Evolutionary conservation across 768 basidiomycete genomes (phyloP), one percentile per base, ranked within the genome.

Genomic region (Hygrophorus pudorinus): DNA sequence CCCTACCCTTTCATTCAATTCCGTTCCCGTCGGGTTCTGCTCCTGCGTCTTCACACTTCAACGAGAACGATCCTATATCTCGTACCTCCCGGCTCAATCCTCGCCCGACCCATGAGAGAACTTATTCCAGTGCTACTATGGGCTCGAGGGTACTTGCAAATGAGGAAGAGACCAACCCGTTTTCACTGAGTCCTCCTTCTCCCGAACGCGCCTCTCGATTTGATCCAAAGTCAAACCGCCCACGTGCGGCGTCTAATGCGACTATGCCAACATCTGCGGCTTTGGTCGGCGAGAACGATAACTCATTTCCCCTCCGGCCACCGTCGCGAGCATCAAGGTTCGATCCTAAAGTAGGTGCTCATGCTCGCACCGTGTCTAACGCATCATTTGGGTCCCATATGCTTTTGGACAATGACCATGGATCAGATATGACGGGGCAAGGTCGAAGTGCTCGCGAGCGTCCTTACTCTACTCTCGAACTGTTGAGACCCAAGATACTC

Each of bases 401-500:
- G 54, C 65, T 81, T 44, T 61, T 76, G 32, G 79, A 81, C 38
- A 71, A 76, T 48, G 78, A 76, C 45, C 68, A 56, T 44, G 55
- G 57, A 33, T 73, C 70, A 14, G 54, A 68, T 24, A 62, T 66
- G 58, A 68, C 68, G 38, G 65, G 62, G 28, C 61, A 53, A 41
- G 66, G 59, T 30, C 61, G 56, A 36, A 55, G 57, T 52, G 51
- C 53, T 43, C 68, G 65, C 40, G 73, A 79, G 34, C 75, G 79
- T 30, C 78, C 71, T 14, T 80, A 78, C 54, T 88, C 86, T 8
- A 83, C 84, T 10, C 51, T 82, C 45, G 86, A 91, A 27, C 67
- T 94, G 35, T 70, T 94, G 52, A 74, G 91, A 16, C 92, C 92
- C 1, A 91, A 91, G 59, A 73, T 91, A n/a, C 79, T 96, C 36